Evolutionary conservation across 495 filamentous ascomycete genomes (phyloP).

Genomic region (Aspergillus sclerotiicarbonarius): DNA sequence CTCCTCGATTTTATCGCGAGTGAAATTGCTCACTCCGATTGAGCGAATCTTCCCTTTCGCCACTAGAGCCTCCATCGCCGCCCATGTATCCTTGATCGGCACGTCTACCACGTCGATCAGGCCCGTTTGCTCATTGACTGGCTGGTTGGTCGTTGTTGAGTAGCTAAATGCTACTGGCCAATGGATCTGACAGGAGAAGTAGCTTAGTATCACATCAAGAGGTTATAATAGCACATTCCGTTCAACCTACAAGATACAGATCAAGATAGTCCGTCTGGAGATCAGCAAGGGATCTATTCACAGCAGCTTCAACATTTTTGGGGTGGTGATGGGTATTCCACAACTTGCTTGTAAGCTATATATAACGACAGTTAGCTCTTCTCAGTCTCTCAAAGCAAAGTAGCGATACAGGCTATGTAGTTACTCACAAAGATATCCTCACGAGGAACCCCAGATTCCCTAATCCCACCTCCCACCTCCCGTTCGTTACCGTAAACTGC

Average conservation of each 20-base stretch:
- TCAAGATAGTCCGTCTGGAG: slow-evolving; percentile 76
- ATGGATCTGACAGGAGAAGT: slow-evolving; percentile 15
- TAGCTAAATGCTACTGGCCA: slow-evolving; percentile 54
- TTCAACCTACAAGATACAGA: slow-evolving; percentile 51
- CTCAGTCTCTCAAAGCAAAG: no score
- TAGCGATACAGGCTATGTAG: no score
- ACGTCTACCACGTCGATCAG: slow-evolving; percentile 28
- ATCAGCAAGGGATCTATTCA: slow-evolving; percentile 63
- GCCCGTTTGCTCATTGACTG: slow-evolving; percentile 35
- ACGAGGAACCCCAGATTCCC: slow-evolving; percentile 53
- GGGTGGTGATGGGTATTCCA: slow-evolving; percentile 53
- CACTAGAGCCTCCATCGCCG: slow-evolving; percentile 55
- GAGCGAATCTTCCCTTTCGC: slow-evolving; percentile 61
- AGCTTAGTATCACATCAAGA: background rate
- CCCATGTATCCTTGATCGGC: no score
- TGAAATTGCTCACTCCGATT: slow-evolving; percentile 77
- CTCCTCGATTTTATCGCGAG: slow-evolving; percentile 57
- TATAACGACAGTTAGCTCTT: background rate
- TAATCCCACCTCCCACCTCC: slow-evolving; percentile 68
- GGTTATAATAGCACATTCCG: background rate
- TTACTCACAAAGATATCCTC: slow-evolving; percentile 47
- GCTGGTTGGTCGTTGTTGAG: slow-evolving; percentile 39
- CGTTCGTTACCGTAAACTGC: slow-evolving; percentile 66
- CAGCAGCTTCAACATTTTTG: slow-evolving; percentile 53
- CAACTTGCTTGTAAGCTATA: slow-evolving; percentile 20